These are phyloP conservation scores for Malassezia brasiliensis DNA, from an alignment of 1,284 basidiomycete genomes.

Conservation along the genomic window DNA sequence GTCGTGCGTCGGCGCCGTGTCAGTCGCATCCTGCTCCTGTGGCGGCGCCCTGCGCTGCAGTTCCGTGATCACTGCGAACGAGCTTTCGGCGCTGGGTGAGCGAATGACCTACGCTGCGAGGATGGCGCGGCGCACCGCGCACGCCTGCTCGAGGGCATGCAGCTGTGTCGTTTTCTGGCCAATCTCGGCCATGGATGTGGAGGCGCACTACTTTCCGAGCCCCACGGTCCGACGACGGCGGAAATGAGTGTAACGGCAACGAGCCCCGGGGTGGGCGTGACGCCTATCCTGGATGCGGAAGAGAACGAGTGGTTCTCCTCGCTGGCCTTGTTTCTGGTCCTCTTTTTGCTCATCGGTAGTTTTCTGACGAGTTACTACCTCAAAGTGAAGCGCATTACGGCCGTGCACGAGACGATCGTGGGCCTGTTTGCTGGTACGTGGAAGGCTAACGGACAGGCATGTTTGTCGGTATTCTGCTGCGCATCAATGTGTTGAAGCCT, in stretches of 20 bases:
- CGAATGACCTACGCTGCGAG: constrained; percentile 5
- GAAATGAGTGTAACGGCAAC: not conserved
- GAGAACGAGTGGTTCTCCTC: constrained; percentile 43
- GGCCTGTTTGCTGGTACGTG: constrained; percentile 68
- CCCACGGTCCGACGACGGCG: not conserved
- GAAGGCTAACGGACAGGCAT: constrained; percentile 54
- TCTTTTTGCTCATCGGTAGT: constrained; percentile 81
- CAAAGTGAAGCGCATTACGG: constrained; percentile 88
- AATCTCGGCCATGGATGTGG: constrained; percentile 1
- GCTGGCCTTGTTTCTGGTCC: constrained; percentile 58
- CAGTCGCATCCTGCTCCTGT: not conserved
- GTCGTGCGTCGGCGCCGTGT: not conserved
- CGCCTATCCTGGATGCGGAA: constrained; percentile 30
- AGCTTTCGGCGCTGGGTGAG: constrained; percentile 8
- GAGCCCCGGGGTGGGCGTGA: not conserved
- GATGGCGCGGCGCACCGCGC: constrained; percentile 4
- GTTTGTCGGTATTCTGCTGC: constrained; percentile 82
- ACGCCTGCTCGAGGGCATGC: constrained; percentile 10
- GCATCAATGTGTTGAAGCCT: constrained; percentile 80
- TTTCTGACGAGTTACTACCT: constrained; percentile 96
- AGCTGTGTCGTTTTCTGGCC: not conserved
- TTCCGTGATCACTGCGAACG: not conserved
- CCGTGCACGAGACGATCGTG: constrained; percentile 91
- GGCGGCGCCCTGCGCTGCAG: not conserved
- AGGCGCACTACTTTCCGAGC: not conserved